These are phyloP conservation scores for Xylaria scruposa DNA, from an alignment of 495 filamentous ascomycete species.

Conservation along the genomic window DNA sequence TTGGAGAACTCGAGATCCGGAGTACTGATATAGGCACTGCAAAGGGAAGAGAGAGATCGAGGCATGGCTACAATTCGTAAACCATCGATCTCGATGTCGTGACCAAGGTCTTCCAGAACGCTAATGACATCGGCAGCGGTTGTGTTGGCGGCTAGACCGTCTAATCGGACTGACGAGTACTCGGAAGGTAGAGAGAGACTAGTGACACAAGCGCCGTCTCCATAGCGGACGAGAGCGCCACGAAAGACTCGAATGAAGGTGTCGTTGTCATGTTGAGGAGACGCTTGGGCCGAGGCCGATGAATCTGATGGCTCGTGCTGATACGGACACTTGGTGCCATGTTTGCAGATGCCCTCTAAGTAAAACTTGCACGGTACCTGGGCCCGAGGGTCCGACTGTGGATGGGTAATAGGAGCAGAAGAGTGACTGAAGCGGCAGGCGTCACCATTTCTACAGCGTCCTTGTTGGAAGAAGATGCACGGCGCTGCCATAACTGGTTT, in stretches of 20 bases:
- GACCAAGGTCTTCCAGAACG: conserved; percentile 9
- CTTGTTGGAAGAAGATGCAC: conserved; percentile 20
- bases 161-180: conserved; percentile 19
- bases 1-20: conserved; percentile 5
- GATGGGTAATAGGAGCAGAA: neutral
- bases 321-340: conserved; percentile 5
- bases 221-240: conserved; percentile 15
- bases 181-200: conserved; percentile 12
- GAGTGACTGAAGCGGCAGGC: conserved; percentile 19
- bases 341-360: conserved; percentile 1
- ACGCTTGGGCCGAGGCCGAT: neutral
- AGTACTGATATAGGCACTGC: conserved; percentile 17
- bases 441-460: conserved; percentile 16
- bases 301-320: neutral
- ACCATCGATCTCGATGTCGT: conserved; percentile 12
- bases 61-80: conserved; percentile 6
- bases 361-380: conserved; percentile 30
- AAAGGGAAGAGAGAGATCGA: neutral
- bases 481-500: neutral
- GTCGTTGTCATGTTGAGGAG: neutral
- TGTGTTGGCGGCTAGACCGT: conserved; percentile 5
- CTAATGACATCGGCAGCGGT: neutral
- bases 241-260: neutral
- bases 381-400: conserved; percentile 20
- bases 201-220: conserved; percentile 19